Base-by-base conservation (phyloP, 2,329 filamentous ascomycete genomes). In the Dactylellina parvicollis region DNA sequence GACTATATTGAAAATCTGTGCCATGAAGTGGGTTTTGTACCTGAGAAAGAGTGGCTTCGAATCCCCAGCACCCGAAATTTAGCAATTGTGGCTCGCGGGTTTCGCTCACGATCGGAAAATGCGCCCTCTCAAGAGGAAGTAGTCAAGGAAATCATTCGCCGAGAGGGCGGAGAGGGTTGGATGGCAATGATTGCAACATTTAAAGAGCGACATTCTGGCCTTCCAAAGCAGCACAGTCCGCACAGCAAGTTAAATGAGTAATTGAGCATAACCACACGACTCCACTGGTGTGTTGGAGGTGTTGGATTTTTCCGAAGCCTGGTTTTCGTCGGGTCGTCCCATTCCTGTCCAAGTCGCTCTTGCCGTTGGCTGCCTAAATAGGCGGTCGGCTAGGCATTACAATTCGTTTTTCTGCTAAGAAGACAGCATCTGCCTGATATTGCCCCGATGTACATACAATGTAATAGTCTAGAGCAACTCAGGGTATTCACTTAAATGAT, bases 51-150 rank as follows among this genome's bases (percentile, higher is more conserved):
- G 78, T 88, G 95, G 83, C 81, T 99, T 77, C 85, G 94, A 47
- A 98, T 99, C 75, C 95, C 95, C 0, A 96, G 91, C 80, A 97
- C 94, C 38, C 85, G 95, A 74, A 98, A 98, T 80, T 88, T 89
- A 16, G 92, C 89, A 0, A 83, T 99, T 28, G 79, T 98, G 40
- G 93, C 93, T 2, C 85, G 91, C 30, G 47, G 73, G 46, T 47
- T 70, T 44, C 14, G 8, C n/a, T 34, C 22, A 3, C 14, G 5
- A 14, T 42, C 32, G 9, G 12, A 36, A 28, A 32, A 46, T 16
- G 20, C 32, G 18, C 20, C 7, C 10, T 60, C 60, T 10, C 54
- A 52, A 30, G 62, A 74, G 22, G 10, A 16, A 1, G 16, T 74
- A 5, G 49, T 74, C 4, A 49, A 44, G 30, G n/a, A 69, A 24